phyloP scores from a whole-genome alignment of 2,329 filamentous ascomycete species.

The Aspergillus aculeatus region DNA sequence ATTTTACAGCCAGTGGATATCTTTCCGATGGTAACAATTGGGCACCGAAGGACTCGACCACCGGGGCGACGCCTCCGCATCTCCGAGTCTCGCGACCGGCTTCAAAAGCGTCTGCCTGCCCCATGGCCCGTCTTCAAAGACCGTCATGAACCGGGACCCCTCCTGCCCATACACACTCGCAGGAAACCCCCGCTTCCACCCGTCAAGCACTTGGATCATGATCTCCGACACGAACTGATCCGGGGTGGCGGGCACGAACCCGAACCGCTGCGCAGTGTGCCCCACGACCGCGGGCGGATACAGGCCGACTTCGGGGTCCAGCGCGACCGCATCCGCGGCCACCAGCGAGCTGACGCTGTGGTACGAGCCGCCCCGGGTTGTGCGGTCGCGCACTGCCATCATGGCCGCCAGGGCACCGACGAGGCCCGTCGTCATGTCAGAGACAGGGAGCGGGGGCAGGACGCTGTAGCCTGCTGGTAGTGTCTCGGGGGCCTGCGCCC shows the following conservation, averaged over 20 bases:
- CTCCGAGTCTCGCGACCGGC: constrained; percentile 11
- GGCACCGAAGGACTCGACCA: constrained; percentile 14
- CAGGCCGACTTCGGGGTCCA: constrained; percentile 35
- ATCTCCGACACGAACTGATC: constrained; percentile 28
- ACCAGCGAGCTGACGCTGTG: constrained; percentile 29
- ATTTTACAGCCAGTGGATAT: constrained; percentile 12
- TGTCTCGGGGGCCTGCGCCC: constrained; percentile 24
- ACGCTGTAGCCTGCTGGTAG: constrained; percentile 7
- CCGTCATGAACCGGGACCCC: constrained; percentile 10
- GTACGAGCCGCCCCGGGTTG: constrained; percentile 16
- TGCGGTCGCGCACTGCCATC: constrained; percentile 7
- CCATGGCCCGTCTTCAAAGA: constrained; percentile 11
- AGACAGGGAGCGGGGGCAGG: constrained; percentile 13
- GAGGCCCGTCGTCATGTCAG: constrained; percentile 14
- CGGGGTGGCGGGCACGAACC: constrained; percentile 10
- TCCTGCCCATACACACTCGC: constrained; percentile 5
- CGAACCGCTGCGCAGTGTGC: constrained; percentile 15
- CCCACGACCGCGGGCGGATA: constrained; percentile 27
- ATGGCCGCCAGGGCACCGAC: constrained; percentile 11
- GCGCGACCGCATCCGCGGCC: constrained; percentile 31
- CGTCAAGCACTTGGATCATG: constrained; percentile 23
- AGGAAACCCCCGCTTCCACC: constrained; percentile 21
- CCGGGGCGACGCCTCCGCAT: constrained; percentile 10
- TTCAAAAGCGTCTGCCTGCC: constrained; percentile 12
- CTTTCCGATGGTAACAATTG: constrained; percentile 14